Percentiles rank a stretch among this genome's conserved stretches.
These are phyloP conservation scores for Taxawa tesnikishii DNA, from an alignment of 2,329 filamentous ascomycete genomes.

Conservation along the genomic window DNA sequence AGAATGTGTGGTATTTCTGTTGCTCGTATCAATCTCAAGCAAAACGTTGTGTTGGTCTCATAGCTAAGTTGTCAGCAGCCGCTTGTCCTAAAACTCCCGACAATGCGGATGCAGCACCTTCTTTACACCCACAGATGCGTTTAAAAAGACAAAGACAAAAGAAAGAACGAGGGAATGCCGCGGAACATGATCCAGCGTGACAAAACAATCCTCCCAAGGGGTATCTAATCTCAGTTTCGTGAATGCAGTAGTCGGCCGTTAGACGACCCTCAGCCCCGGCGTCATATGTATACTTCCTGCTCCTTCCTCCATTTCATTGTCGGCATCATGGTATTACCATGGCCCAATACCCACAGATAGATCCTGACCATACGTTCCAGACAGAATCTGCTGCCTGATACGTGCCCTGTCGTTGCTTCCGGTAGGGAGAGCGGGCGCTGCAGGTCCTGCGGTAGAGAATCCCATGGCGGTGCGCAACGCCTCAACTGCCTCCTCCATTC, in stretches of 20 bases:
- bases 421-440: conserved; percentile 14
- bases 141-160: not conserved
- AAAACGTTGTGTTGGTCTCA: too few relatives aligned
- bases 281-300: conserved; percentile 1
- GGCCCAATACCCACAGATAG: conserved; percentile 44
- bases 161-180: conserved; percentile 2
- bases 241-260: too few relatives aligned
- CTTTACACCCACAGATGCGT: too few relatives aligned
- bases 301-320: conserved; percentile 1
- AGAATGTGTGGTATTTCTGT: too few relatives aligned
- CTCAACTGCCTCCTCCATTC: conserved; percentile 66
- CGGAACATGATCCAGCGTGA: not conserved
- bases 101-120: too few relatives aligned
- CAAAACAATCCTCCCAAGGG: conserved; percentile 4
- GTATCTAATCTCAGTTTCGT: too few relatives aligned
- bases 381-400: conserved; percentile 36
- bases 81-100: too few relatives aligned
- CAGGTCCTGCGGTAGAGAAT: conserved; percentile 53
- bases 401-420: conserved; percentile 25
- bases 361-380: conserved; percentile 35
- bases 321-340: conserved; percentile 30
- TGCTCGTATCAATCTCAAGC: too few relatives aligned
- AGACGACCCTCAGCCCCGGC: too few relatives aligned
- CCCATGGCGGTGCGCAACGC: conserved; percentile 63
- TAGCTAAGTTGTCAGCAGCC: too few relatives aligned